These are phyloP conservation scores for Rhodotorula sp. DNA, from an alignment of 1,284 basidiomycete genomes.

Conservation along the genomic window DNA sequence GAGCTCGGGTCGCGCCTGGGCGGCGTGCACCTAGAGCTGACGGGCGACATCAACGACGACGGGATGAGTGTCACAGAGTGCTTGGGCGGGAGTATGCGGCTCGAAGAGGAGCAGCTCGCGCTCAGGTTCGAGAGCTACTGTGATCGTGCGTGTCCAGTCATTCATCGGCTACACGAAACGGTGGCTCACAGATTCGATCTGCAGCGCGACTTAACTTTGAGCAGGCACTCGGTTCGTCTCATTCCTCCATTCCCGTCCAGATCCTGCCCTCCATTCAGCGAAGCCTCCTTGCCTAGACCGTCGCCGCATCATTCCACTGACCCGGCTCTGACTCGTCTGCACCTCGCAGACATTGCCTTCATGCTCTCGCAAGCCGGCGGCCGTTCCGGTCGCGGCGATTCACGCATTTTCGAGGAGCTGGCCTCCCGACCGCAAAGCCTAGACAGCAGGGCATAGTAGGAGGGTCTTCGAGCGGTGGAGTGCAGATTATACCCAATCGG, in stretches of 20 bases:
- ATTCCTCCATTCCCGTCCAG: no score
- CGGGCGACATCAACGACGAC: slow-evolving; percentile 88
- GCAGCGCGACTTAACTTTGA: slow-evolving; percentile 58
- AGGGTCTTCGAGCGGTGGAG: no score
- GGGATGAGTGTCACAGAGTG: slow-evolving; percentile 81
- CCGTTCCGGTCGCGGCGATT: neutral
- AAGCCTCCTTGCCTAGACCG: neutral
- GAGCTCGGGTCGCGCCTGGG: slow-evolving; percentile 70
- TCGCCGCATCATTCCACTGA: neutral
- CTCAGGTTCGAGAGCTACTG: slow-evolving; percentile 58
- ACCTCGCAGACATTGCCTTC: slow-evolving; percentile 54
- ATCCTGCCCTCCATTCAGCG: no score
- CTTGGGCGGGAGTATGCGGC: slow-evolving; percentile 60
- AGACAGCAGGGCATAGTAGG: neutral
- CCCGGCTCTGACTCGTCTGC: neutral
- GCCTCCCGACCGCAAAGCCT: slow-evolving; percentile 14
- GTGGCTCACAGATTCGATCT: slow-evolving; percentile 6
- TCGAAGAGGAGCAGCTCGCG: slow-evolving; percentile 58
- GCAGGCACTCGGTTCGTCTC: slow-evolving; percentile 52
- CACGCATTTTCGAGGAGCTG: slow-evolving; percentile 26
- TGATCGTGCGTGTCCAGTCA: slow-evolving; percentile 48
- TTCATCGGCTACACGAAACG: neutral
- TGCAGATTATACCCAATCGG: no score
- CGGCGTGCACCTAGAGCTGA: slow-evolving; percentile 97
- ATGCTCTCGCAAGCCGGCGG: slow-evolving; percentile 47